Conservation (phyloP, 139 green algal genomes). For the Micractinium conductrix region DNA sequence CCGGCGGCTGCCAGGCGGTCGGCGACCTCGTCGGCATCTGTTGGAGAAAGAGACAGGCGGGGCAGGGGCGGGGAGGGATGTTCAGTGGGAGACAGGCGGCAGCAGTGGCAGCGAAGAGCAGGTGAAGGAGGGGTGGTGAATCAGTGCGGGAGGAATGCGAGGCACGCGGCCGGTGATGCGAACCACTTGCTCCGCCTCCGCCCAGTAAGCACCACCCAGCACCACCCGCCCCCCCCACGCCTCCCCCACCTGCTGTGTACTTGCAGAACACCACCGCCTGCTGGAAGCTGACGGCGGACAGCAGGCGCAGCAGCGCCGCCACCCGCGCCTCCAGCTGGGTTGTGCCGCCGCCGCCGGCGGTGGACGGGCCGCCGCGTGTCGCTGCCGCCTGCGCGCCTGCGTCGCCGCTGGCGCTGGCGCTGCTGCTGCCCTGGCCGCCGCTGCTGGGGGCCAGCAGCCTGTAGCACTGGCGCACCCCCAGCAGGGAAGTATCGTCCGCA, state of each 20-base stretch:
- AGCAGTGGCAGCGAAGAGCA: no score
- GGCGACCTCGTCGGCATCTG: conserved; percentile 66
- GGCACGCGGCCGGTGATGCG: no score
- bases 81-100: no score
- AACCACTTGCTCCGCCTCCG: no score
- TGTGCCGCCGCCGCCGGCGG: neutral
- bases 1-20: conserved; percentile 57
- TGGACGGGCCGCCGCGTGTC: conserved; percentile 14
- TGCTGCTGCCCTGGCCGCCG: neutral
- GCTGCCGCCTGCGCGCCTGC: neutral
- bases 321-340: conserved; percentile 49
- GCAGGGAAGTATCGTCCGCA: conserved; percentile 44
- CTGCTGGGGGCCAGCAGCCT: conserved; percentile 38
- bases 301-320: conserved; percentile 43
- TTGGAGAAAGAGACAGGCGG: neutral
- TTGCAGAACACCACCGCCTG: conserved; percentile 88
- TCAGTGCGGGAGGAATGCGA: no score
- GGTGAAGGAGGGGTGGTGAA: no score
- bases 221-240: no score
- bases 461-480: conserved; percentile 75
- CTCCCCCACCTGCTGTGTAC: conserved; percentile 9
- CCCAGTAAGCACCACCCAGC: no score
- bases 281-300: conserved; percentile 62
- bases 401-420: neutral
- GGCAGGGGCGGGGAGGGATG: neutral